A percentile compares a stretch with the other conserved stretches of the same genome.
Conservation (phyloP, 108 stramenopile species). For the Mediolabrus comicus region DNA sequence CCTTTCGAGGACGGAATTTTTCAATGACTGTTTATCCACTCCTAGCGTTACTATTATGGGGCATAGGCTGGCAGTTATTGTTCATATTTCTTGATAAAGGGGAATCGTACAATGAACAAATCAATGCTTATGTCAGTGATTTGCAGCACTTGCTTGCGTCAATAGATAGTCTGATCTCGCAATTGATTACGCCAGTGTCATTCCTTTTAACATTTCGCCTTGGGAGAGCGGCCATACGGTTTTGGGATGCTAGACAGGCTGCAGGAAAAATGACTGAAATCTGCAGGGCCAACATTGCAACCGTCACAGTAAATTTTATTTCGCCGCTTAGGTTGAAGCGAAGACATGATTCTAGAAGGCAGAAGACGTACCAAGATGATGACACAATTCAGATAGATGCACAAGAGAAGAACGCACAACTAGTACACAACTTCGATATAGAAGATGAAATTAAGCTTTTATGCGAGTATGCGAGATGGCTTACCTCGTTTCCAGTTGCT, state of each 20-base stretch:
- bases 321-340: constrained; percentile 28
- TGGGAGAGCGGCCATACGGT: constrained; percentile 21
- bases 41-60: constrained; percentile 19
- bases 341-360: background rate
- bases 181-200: constrained; percentile 29
- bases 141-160: constrained; percentile 23
- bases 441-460: constrained; percentile 13
- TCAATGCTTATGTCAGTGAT: background rate
- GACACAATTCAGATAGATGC: background rate
- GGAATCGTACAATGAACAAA: constrained; percentile 5
- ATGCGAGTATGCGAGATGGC: constrained; percentile 40
- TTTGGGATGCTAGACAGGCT: constrained; percentile 35
- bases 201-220: constrained; percentile 47
- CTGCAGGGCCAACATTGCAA: constrained; percentile 30
- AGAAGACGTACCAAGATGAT: background rate
- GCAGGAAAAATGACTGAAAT: constrained; percentile 34
- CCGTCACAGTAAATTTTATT: constrained; percentile 21
- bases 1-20: constrained; percentile 34
- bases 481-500: constrained; percentile 29
- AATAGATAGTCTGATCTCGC: constrained; percentile 19
- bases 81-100: constrained; percentile 12
- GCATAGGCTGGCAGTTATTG: constrained; percentile 37
- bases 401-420: background rate
- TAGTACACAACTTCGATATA: background rate
- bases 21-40: constrained; percentile 35